Evolutionary conservation across 2,329 filamentous ascomycete species (phyloP).

Genomic region (Teratosphaeria pseudoeucalypti): DNA sequence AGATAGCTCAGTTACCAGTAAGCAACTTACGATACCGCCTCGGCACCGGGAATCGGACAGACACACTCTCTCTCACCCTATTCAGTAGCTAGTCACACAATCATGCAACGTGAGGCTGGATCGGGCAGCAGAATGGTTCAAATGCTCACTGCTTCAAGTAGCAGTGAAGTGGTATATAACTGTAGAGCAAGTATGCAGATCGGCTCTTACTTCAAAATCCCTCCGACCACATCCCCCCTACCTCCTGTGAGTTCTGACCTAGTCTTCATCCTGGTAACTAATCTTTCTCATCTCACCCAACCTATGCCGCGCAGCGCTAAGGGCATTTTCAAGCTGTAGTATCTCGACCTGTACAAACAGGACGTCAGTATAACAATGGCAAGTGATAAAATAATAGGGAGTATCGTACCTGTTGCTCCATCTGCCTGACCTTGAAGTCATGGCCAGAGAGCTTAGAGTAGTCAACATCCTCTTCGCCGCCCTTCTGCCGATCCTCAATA

Average conservation of each 20-base stretch:
- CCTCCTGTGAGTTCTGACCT: not conserved
- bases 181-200: not conserved
- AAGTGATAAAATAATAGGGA: not conserved
- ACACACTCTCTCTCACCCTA: too few species aligned
- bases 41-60: too few species aligned
- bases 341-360: conserved; percentile 69
- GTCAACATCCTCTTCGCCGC: conserved; percentile 70
- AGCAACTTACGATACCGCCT: too few species aligned
- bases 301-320: conserved; percentile 67
- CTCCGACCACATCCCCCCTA: not conserved
- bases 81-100: too few species aligned
- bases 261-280: conserved; percentile 69
- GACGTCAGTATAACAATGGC: not conserved
- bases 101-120: too few species aligned
- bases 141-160: not conserved
- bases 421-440: conserved; percentile 97
- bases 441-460: conserved; percentile 81
- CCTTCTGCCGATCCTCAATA: conserved; percentile 75
- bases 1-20: too few species aligned
- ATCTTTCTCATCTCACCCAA: conserved; percentile 98
- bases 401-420: conserved; percentile 89
- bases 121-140: not conserved
- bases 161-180: not conserved
- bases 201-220: not conserved
- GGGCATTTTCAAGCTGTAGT: conserved; percentile 79